Percentiles rank a stretch among this genome's conserved stretches.
Conservation (phyloP, 169 alveolate genomes). For the Cryptosporidium xiaoi region DNA sequence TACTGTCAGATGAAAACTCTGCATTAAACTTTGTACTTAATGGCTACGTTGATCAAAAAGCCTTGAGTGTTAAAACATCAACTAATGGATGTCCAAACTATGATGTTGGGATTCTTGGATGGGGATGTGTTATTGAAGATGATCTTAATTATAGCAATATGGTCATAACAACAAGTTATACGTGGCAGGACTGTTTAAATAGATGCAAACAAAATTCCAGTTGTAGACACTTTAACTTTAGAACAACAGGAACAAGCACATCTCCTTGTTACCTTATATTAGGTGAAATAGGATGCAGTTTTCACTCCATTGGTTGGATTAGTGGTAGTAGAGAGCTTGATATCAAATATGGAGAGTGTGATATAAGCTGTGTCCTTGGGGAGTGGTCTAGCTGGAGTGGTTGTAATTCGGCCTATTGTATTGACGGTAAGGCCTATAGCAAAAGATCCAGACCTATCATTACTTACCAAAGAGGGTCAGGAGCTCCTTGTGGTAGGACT, state of each 20-base stretch:
- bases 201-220: conserved; percentile 36
- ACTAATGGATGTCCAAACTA: conserved; percentile 41
- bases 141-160: conserved; percentile 40
- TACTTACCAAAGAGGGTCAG: conserved; percentile 45
- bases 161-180: conserved; percentile 12
- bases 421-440: conserved; percentile 56
- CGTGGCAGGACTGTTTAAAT: conserved; percentile 65
- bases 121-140: conserved; percentile 59
- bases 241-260: conserved; percentile 24
- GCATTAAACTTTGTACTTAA: conserved; percentile 17
- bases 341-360: conserved; percentile 57
- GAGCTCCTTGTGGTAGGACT: conserved; percentile 27
- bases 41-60: conserved; percentile 18
- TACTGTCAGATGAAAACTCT: conserved; percentile 29
- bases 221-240: conserved; percentile 31
- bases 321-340: conserved; percentile 24
- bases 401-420: conserved; percentile 49
- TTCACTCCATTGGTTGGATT: conserved; percentile 63
- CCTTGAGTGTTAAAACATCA: conserved; percentile 22
- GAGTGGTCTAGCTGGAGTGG: conserved; percentile 70
- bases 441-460: conserved; percentile 23
- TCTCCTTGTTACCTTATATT: conserved; percentile 55
- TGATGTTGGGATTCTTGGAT: conserved; percentile 68
- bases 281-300: conserved; percentile 68
- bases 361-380: conserved; percentile 50